Conservation (phyloP, 257 asterid genomes). For the Echium plantagineum region DNA sequence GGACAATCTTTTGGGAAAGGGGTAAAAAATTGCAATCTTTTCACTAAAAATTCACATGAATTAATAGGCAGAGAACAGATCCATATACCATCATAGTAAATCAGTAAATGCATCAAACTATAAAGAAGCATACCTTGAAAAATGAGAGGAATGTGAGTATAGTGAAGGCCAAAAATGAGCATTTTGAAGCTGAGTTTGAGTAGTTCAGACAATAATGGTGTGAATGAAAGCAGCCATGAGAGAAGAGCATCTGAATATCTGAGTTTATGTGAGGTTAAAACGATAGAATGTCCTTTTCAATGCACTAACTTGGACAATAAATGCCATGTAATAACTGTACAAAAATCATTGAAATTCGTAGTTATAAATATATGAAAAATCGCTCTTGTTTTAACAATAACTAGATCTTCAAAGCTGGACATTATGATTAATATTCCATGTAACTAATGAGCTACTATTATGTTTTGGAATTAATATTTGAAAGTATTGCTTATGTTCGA, state of each 20-base stretch:
- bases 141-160: slow-evolving; percentile 13
- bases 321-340: too few relatives aligned
- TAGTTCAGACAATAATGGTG: too few relatives aligned
- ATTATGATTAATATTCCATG: too few relatives aligned
- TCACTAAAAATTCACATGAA: not conserved
- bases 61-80: not conserved
- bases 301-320: not conserved
- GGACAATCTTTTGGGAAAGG: too few relatives aligned
- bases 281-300: not conserved
- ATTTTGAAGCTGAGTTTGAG: slow-evolving; percentile 13
- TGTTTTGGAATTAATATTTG: too few relatives aligned
- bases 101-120: slow-evolving; percentile 14
- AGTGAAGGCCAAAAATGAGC: slow-evolving; percentile 2
- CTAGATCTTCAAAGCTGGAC: too few relatives aligned
- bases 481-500: too few relatives aligned
- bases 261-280: not conserved
- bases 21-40: not conserved
- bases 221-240: too few relatives aligned
- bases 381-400: too few relatives aligned
- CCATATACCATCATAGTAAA: not conserved
- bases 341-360: too few relatives aligned
- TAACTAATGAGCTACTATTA: too few relatives aligned
- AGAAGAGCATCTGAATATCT: not conserved
- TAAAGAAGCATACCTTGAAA: slow-evolving; percentile 2
- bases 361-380: too few relatives aligned